Evolutionary conservation across 306 rosid species (phyloP), one percentile per base, ranked within the genome.

Genomic region (Prunus padus): DNA sequence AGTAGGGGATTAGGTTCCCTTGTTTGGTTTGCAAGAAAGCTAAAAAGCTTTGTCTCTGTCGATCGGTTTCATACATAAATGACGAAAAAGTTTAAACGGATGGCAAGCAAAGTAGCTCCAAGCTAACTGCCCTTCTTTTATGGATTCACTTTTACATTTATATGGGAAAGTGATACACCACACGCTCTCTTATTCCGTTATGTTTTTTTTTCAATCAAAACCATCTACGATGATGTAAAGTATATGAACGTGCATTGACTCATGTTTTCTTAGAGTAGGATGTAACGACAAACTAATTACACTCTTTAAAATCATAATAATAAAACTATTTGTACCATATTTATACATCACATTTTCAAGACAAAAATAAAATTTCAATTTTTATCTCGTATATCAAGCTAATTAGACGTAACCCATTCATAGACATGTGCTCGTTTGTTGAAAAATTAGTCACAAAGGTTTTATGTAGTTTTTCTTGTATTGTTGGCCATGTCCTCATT

Each of bases 21-120:
- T 74, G 75, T 72, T 80, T 80, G 75, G 68, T 86, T 69, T 70
- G 66, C 82, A 65, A 78, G 83, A 78, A 82, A 72, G 69, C 55
- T 69, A 71, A 69, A 37, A 66, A 40, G 71, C 72, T 61, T 25
- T 76, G 72, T 80, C 47, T 72, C 9, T 77, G 19, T 76, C 76
- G 72, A 69, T 79, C 73, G 72, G 80, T 77, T 71, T 49, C 60
- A 51, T 76, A 51, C 42, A 37, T 31, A 83, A 81, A 78, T 61
- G 74, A 69, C 40, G 69, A 67, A 40, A 69, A 31, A 70, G 30
- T 26, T 28, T 22, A 82, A 84, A 67, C 23, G 51, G 76, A 45
- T 54, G 81, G 76, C 69, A 79, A 79, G 72, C 77, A 73, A 78
- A 72, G 49, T 23, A 52, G 56, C 4, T 57, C 20, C 4, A 61